Evolutionary conservation across 768 basidiomycete genomes (phyloP).

Genomic region (Auriscalpium vulgare): DNA sequence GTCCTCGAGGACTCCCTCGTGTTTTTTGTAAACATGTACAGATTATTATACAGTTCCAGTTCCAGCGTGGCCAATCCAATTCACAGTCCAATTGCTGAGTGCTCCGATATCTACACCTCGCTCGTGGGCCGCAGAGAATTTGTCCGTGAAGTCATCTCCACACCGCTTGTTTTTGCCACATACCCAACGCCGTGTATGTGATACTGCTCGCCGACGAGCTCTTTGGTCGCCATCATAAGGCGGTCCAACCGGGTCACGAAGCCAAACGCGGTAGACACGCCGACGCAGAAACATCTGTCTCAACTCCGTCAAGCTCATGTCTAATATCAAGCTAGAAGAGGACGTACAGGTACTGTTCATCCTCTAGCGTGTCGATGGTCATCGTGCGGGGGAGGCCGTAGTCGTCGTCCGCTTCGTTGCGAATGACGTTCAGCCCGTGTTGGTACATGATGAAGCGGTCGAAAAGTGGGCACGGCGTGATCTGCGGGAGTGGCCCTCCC

Average conservation of each 20-base stretch:
- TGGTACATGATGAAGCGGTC: constrained; percentile 38
- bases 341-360: constrained; percentile 73
- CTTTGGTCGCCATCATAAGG: constrained; percentile 76
- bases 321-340: background rate
- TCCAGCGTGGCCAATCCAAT: no score
- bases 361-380: constrained; percentile 63
- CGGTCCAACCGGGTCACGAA: constrained; percentile 69
- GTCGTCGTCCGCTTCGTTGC: constrained; percentile 65
- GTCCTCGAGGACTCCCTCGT: no score
- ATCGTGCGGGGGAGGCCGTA: constrained; percentile 65
- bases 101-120: constrained; percentile 1
- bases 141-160: constrained; percentile 27
- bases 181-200: constrained; percentile 66
- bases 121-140: constrained; percentile 14
- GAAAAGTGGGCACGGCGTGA: constrained; percentile 68
- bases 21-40: no score
- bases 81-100: no score
- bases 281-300: constrained; percentile 60
- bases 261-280: constrained; percentile 58
- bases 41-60: no score
- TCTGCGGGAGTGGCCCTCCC: constrained; percentile 72
- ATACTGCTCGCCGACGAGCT: constrained; percentile 81
- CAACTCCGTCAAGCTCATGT: background rate
- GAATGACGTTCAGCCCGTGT: constrained; percentile 60
- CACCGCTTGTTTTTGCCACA: constrained; percentile 16